phyloP scores from a whole-genome alignment of 441 rosid genomes.

The Francoa sonchifolia region DNA sequence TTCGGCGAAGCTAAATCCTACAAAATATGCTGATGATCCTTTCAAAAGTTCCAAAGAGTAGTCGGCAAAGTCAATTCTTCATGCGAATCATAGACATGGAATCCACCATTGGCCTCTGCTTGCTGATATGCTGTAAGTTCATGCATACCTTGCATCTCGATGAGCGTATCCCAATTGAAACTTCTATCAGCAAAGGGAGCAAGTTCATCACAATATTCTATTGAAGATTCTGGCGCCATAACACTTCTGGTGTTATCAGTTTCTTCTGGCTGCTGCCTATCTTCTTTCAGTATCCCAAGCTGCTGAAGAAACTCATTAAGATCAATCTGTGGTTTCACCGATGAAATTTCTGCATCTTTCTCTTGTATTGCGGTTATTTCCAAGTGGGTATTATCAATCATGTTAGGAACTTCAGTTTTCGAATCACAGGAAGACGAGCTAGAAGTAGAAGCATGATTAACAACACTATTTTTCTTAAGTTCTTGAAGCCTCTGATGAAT shows the following conservation, averaged over 20 bases:
- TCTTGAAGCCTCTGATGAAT: conserved; percentile 88
- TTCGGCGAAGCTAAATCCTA: neutral
- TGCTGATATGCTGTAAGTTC: conserved; percentile 15
- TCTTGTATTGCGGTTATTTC: conserved; percentile 16
- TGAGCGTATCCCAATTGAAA: conserved; percentile 63
- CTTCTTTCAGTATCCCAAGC: conserved; percentile 54
- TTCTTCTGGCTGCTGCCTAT: conserved; percentile 17
- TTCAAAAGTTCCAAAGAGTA: conserved; percentile 62
- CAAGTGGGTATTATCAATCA: conserved; percentile 11
- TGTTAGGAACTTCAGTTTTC: conserved; percentile 18
- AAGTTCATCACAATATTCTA: conserved; percentile 27
- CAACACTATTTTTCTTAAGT: conserved; percentile 39
- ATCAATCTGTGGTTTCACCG: conserved; percentile 72
- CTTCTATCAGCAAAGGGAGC: conserved; percentile 27
- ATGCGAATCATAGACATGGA: conserved; percentile 34
- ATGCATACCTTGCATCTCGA: conserved; percentile 49
- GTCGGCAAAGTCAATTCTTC: conserved; percentile 45
- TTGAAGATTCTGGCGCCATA: conserved; percentile 21
- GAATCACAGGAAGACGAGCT: conserved; percentile 37
- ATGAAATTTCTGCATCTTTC: conserved; percentile 21
- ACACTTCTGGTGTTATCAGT: conserved; percentile 17
- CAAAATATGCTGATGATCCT: conserved; percentile 3
- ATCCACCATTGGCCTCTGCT: conserved; percentile 22
- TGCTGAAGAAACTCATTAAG: conserved; percentile 88
- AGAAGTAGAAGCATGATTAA: conserved; percentile 24